A percentile compares a stretch with the other conserved stretches of the same genome.
These are phyloP conservation scores for Xylaria sp. DNA, from an alignment of 2,329 filamentous ascomycete genomes.

Conservation along the genomic window DNA sequence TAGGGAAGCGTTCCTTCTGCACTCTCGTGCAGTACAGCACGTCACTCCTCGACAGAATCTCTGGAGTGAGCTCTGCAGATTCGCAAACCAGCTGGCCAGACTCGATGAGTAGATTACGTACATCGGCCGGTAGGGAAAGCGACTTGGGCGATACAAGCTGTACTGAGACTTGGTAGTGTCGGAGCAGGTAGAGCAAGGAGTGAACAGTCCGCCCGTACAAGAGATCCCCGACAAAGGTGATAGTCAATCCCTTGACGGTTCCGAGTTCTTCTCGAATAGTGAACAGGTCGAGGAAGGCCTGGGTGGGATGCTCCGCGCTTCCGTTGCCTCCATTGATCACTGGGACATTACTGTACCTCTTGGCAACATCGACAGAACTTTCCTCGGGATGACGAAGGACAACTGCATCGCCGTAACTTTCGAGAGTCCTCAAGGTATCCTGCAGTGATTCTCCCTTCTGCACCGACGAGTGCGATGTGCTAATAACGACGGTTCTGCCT, in stretches of 20 bases:
- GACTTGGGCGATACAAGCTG: slow-evolving; percentile 88
- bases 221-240: slow-evolving; percentile 95
- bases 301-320: slow-evolving; percentile 94
- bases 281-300: slow-evolving; percentile 97
- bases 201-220: slow-evolving; percentile 94
- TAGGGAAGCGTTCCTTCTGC: slow-evolving; percentile 95
- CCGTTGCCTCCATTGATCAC: slow-evolving; percentile 98
- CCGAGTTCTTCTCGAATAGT: slow-evolving; percentile 98
- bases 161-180: slow-evolving; percentile 93
- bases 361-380: slow-evolving; percentile 80
- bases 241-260: slow-evolving; percentile 92
- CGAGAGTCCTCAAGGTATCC: slow-evolving; percentile 92
- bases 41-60: slow-evolving; percentile 86
- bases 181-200: slow-evolving; percentile 91
- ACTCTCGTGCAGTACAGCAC: slow-evolving; percentile 97
- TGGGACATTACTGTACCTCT: slow-evolving; percentile 87
- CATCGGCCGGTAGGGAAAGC: slow-evolving; percentile 78
- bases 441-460: slow-evolving; percentile 94
- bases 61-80: slow-evolving; percentile 81
- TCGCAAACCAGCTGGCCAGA: slow-evolving; percentile 83
- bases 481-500: slow-evolving; percentile 82
- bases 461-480: slow-evolving; percentile 86
- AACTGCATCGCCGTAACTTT: slow-evolving; percentile 92
- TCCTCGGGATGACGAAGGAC: slow-evolving; percentile 94
- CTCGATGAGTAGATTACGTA: slow-evolving; percentile 75